Base-by-base conservation (phyloP, 2,329 filamentous ascomycete genomes). In the Septoria petroselini region DNA sequence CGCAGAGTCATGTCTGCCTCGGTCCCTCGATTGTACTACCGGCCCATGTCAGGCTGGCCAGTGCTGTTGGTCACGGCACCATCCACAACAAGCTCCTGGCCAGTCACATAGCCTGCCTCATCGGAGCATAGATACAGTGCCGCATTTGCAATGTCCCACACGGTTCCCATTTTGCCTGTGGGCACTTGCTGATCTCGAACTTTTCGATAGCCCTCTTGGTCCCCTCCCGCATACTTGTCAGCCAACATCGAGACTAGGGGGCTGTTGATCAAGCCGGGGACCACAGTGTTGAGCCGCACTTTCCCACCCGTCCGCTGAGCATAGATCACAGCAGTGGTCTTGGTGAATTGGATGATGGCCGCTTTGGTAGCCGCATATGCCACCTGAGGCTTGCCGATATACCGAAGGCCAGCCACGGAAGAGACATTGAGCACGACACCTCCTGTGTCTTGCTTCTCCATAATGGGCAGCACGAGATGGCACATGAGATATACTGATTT, bases 311-410 rank as follows among this genome's bases (percentile, higher is more conserved):
- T 62, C 37, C 58, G 48, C 43, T 63, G 42, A 0, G 76, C 76
- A 56, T 79, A 80, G 0, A 77, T 73, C 1, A 81, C 86, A 37
- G 85, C 86, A 11, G 91, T 81, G 2, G 85, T 88, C 74, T 86
- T 88, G 68, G 82, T 84, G 48, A 90, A 79, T 68, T 88, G 84
- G 60, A 88, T 80, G 35, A 89, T 83, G 62, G 83, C 86, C 4
- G 86, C 85, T 78, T 91, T 91, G 70, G 84, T 87, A 14, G 85
- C 84, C 69, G 74, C 75, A 57, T 82, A 81, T 0, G 73, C 78
- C 1, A 82, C 70, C 58, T 82, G 78, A 3, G 73, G 71, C 53
- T 76, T 76, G 30, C 69, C 63, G 56, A 76, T 68, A 65, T 80
- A 80, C 0, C 78, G 65, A 33, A 82, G 51, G 0, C 76, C 77